phyloP scores from a whole-genome alignment of 768 basidiomycete genomes.

The Trametopsis cervina region DNA sequence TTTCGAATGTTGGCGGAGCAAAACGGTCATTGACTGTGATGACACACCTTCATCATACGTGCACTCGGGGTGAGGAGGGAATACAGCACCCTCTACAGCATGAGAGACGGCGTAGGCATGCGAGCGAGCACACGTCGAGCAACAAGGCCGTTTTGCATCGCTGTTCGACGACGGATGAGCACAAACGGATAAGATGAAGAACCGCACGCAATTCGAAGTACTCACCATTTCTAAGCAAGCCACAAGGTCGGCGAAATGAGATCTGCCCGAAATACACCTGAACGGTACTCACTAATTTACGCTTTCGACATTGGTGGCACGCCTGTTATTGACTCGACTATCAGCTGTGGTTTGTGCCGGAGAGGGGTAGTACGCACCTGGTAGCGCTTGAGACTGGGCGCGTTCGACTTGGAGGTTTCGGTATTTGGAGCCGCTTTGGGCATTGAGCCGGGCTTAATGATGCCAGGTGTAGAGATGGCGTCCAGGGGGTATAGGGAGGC shows the following conservation, averaged over 20 bases:
- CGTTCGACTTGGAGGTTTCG: slow-evolving; percentile 1
- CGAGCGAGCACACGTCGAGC: slow-evolving; percentile 67
- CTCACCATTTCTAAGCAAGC: slow-evolving; percentile 21
- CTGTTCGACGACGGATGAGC: slow-evolving; percentile 27
- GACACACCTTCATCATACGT: slow-evolving; percentile 70
- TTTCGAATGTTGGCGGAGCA: not conserved
- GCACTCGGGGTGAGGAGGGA: slow-evolving; percentile 59
- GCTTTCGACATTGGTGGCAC: slow-evolving; percentile 58
- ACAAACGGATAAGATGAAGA: too few species aligned
- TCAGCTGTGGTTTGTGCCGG: not conserved
- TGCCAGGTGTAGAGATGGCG: too few species aligned
- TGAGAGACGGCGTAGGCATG: slow-evolving; percentile 65
- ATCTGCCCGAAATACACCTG: too few species aligned
- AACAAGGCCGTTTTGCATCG: slow-evolving; percentile 69
- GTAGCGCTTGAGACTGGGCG: slow-evolving; percentile 22
- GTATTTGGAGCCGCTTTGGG: slow-evolving; percentile 7
- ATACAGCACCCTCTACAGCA: slow-evolving; percentile 46
- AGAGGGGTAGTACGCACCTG: slow-evolving; percentile 18
- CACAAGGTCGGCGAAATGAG: too few species aligned
- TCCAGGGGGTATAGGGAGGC: not conserved
- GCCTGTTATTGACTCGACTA: slow-evolving; percentile 19
- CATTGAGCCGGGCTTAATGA: too few species aligned
- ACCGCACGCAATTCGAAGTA: too few species aligned
- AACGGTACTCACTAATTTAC: slow-evolving; percentile 42
- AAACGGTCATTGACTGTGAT: slow-evolving; percentile 1